These are phyloP conservation scores for Lachancea waltii DNA, from an alignment of 805 yeast genomes.

Conservation along the genomic window DNA sequence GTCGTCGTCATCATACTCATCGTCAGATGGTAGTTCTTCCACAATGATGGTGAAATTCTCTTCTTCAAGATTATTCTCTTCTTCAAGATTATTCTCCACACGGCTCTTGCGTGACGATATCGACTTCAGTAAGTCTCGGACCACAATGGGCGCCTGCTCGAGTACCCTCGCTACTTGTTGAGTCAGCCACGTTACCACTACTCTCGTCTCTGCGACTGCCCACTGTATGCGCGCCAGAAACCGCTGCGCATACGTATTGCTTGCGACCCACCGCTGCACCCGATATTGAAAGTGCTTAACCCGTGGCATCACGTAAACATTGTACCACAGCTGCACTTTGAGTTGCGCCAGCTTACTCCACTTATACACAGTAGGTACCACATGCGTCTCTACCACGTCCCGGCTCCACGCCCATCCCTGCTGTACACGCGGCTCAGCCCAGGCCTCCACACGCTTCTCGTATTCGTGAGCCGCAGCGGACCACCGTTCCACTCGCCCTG, in stretches of 20 bases:
- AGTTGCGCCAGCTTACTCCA: constrained; percentile 3
- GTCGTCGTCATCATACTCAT: constrained; percentile 7
- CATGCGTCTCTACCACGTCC: not conserved
- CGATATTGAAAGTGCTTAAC: constrained; percentile 1
- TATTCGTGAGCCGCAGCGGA: not conserved
- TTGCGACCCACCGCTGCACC: constrained; percentile 2
- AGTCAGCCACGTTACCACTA: too few species aligned
- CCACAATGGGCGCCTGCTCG: too few species aligned
- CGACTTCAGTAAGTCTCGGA: too few species aligned
- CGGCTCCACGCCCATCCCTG: not conserved
- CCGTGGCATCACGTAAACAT: constrained; percentile 14
- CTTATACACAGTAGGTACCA: constrained; percentile 2
- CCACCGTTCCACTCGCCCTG: too few species aligned
- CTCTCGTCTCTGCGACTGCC: too few species aligned
- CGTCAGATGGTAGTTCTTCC: constrained; percentile 8
- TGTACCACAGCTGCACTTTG: constrained; percentile 13
- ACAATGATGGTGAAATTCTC: constrained; percentile 9
- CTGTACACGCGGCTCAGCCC: not conserved
- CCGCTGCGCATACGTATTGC: too few species aligned
- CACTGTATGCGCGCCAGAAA: too few species aligned
- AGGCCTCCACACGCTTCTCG: not conserved
- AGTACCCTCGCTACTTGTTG: too few species aligned
- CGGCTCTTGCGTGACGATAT: too few species aligned
- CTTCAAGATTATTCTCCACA: too few species aligned
- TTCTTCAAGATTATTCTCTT: not conserved